A percentile compares a stretch with the other conserved stretches of the same genome.
phyloP scores from a whole-genome alignment of 2,329 filamentous ascomycete genomes.

The Macrophomina tecta region DNA sequence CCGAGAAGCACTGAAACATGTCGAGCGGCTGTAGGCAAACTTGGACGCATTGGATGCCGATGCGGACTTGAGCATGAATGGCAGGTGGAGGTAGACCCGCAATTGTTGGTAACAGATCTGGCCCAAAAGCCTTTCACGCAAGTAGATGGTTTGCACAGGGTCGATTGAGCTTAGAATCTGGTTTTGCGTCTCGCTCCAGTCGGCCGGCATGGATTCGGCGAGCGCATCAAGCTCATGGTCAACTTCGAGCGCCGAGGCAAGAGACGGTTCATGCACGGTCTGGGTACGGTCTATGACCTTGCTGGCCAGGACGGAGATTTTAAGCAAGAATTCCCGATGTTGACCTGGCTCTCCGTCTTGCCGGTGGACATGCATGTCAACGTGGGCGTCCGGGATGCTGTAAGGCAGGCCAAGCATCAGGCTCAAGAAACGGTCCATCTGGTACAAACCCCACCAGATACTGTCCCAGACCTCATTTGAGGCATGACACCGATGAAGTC shows the following conservation, averaged over 20 bases:
- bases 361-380: constrained; percentile 36
- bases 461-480: constrained; percentile 42
- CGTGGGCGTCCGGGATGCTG: constrained; percentile 48
- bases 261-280: constrained; percentile 42
- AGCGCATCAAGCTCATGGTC: constrained; percentile 52
- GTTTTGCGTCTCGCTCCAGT: constrained; percentile 47
- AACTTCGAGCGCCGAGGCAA: constrained; percentile 48
- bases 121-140: constrained; percentile 47
- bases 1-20: constrained; percentile 50
- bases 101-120: constrained; percentile 55
- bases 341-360: constrained; percentile 20
- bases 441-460: constrained; percentile 49
- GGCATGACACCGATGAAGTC: constrained; percentile 46
- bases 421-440: constrained; percentile 58
- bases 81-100: constrained; percentile 52
- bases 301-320: constrained; percentile 47
- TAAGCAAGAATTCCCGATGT: constrained; percentile 38
- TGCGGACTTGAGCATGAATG: constrained; percentile 51
- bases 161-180: constrained; percentile 40
- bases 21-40: constrained; percentile 47
- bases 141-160: constrained; percentile 36
- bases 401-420: constrained; percentile 62
- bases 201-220: constrained; percentile 44
- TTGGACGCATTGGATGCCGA: constrained; percentile 39
- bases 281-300: constrained; percentile 53